Evolutionary conservation across 139 green algal species (phyloP).

Genomic region (Eudorina sp.): DNA sequence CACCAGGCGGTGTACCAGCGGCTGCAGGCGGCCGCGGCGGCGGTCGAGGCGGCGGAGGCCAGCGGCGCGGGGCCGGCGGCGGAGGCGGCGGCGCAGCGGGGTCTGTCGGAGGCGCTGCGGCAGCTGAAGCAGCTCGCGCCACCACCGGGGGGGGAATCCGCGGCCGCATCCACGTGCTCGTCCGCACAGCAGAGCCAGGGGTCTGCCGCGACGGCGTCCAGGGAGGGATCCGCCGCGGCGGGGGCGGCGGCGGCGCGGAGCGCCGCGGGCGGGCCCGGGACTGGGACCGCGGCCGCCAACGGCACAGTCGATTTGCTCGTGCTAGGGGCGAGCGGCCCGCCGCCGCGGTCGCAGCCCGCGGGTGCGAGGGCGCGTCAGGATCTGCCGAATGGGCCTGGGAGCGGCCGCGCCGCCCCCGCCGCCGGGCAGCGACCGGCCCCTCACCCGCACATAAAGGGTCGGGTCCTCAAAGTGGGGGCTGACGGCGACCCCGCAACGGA

Average conservation of each 20-base stretch:
- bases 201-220: background rate
- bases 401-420: too few species aligned
- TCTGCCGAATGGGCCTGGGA: too few species aligned
- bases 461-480: too few species aligned
- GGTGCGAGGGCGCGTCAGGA: too few species aligned
- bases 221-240: background rate
- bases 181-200: background rate
- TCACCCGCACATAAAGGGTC: too few species aligned
- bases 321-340: too few species aligned
- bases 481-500: too few species aligned
- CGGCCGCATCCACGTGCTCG: background rate
- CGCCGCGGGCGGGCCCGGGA: background rate
- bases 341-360: too few species aligned
- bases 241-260: background rate
- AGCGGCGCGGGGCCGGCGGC: background rate
- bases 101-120: background rate
- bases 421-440: too few species aligned
- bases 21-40: background rate
- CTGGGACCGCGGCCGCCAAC: background rate
- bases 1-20: background rate
- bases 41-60: background rate
- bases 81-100: constrained; percentile 1
- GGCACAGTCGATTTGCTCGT: background rate
- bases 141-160: too few species aligned
- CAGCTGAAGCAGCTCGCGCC: background rate